These are phyloP conservation scores for Coelastrella sp. DNA, from an alignment of 139 green algal species.

Conservation along the genomic window DNA sequence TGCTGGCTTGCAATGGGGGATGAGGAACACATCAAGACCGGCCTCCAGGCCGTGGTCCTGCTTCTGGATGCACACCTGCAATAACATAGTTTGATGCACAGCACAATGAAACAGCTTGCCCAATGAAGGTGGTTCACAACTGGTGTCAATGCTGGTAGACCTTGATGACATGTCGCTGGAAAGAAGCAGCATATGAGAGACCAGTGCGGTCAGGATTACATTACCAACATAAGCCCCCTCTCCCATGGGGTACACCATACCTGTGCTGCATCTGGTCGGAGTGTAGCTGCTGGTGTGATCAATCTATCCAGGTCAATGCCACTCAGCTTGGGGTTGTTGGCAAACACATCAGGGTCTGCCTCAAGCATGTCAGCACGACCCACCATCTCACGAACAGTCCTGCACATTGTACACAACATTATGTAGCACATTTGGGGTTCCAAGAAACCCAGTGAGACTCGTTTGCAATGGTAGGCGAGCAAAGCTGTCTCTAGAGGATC, in stretches of 20 bases:
- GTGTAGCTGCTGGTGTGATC: constrained; percentile 82
- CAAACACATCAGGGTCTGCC: constrained; percentile 73
- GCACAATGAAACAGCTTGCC: too few species aligned
- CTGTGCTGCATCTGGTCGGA: constrained; percentile 89
- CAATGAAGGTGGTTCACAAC: too few species aligned
- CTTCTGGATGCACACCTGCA: constrained; percentile 54
- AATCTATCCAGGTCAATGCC: constrained; percentile 88
- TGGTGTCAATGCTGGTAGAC: too few species aligned
- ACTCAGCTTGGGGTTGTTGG: constrained; percentile 79
- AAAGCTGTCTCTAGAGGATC: too few species aligned
- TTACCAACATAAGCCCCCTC: neutral
- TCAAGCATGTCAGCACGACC: constrained; percentile 77
- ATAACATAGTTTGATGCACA: too few species aligned
- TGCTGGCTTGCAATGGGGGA: constrained; percentile 77
- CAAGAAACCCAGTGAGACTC: too few species aligned
- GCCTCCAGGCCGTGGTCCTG: constrained; percentile 92
- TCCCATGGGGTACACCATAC: neutral
- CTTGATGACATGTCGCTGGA: too few species aligned
- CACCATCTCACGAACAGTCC: constrained; percentile 91
- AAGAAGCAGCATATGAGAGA: too few species aligned
- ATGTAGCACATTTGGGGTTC: neutral
- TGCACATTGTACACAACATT: neutral
- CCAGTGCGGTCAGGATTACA: neutral
- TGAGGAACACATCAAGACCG: constrained; percentile 86
- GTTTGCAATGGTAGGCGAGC: too few species aligned